Conservation (phyloP, 805 yeast species). For the Dipodascus albidus region DNA sequence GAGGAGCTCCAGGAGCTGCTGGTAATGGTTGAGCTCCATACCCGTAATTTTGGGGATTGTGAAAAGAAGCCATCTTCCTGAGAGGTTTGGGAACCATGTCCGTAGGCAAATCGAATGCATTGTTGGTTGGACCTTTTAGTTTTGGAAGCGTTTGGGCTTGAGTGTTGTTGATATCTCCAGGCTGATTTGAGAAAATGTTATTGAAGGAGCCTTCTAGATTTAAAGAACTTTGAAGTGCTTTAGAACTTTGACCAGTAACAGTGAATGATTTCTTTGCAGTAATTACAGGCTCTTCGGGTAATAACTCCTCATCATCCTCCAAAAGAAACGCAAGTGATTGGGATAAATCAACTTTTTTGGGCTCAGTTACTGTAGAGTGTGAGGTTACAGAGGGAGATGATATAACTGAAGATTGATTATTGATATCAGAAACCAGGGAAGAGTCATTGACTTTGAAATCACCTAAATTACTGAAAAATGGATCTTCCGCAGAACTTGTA, state of each 20-base stretch:
- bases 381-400: background rate
- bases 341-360: slow-evolving; percentile 1
- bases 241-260: background rate
- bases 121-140: slow-evolving; percentile 16
- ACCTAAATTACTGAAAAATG: slow-evolving; percentile 3
- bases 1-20: slow-evolving; percentile 8
- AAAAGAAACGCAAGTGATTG: slow-evolving; percentile 23
- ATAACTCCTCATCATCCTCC: slow-evolving; percentile 23
- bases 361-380: too few relatives aligned
- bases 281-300: slow-evolving; percentile 20
- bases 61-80: slow-evolving; percentile 13
- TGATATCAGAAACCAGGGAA: background rate
- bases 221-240: slow-evolving; percentile 1
- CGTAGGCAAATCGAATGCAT: slow-evolving; percentile 25
- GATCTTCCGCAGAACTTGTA: slow-evolving; percentile 3
- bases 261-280: slow-evolving; percentile 2
- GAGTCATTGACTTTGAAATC: background rate
- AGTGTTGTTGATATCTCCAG: slow-evolving; percentile 3
- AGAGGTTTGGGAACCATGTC: slow-evolving; percentile 21
- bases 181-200: slow-evolving; percentile 6
- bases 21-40: background rate
- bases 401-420: background rate
- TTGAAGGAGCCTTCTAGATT: slow-evolving; percentile 3
- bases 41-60: background rate
- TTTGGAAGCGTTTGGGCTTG: slow-evolving; percentile 6